These are phyloP conservation scores for Penicillium occitanis DNA, from an alignment of 2,329 filamentous ascomycete species.

Conservation along the genomic window DNA sequence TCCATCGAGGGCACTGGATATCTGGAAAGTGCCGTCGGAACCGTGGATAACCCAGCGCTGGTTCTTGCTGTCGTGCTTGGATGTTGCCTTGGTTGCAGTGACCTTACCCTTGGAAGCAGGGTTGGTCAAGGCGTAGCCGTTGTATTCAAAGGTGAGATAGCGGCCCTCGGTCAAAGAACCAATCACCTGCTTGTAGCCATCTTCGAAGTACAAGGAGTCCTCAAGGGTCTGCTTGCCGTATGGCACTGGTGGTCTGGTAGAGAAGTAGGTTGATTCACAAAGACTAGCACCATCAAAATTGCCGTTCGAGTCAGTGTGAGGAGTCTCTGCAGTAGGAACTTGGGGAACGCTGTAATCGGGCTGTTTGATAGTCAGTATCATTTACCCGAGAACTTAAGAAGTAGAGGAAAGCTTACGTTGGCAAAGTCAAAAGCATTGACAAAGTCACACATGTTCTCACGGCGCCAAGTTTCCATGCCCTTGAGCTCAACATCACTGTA, in stretches of 20 bases:
- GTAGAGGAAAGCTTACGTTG: constrained; percentile 26
- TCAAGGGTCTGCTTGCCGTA: constrained; percentile 46
- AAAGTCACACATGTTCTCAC: constrained; percentile 51
- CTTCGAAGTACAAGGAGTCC: constrained; percentile 46
- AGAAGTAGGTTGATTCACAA: constrained; percentile 44
- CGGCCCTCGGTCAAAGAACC: constrained; percentile 57
- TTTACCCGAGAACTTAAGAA: background rate
- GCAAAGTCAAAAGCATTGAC: constrained; percentile 46
- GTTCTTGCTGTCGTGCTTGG: constrained; percentile 39
- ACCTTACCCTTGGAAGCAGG: constrained; percentile 19
- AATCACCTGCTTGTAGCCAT: constrained; percentile 55
- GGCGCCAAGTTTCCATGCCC: constrained; percentile 50
- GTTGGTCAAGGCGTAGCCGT: constrained; percentile 47
- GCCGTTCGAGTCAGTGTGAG: constrained; percentile 45
- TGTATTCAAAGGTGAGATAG: constrained; percentile 53
- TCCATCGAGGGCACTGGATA: constrained; percentile 46
- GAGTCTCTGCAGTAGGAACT: constrained; percentile 47
- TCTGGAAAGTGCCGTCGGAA: constrained; percentile 38
- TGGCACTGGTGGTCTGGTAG: constrained; percentile 48
- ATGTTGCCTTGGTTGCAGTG: constrained; percentile 29
- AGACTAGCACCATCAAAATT: constrained; percentile 48
- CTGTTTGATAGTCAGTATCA: constrained; percentile 23
- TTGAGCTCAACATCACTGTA: constrained; percentile 37
- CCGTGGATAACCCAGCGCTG: constrained; percentile 56
- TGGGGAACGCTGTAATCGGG: constrained; percentile 52